phyloP scores from a whole-genome alignment of 768 basidiomycete species.

The Collybia nuda region DNA sequence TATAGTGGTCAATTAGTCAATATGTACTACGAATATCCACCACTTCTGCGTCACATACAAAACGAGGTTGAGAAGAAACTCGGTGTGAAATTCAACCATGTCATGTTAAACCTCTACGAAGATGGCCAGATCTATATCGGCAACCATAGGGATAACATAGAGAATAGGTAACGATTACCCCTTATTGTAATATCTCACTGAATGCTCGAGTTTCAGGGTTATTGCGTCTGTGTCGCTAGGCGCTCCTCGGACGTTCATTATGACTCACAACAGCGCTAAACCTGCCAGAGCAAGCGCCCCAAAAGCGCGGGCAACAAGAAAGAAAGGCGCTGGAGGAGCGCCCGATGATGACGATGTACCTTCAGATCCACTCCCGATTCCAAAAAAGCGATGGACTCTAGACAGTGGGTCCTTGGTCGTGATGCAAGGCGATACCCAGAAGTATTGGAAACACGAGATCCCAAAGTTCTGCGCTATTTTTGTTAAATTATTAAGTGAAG shows the following conservation, averaged over 20 bases:
- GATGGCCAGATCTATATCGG: slow-evolving; percentile 29
- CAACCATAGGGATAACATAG: slow-evolving; percentile 27
- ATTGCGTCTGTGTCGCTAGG: slow-evolving; percentile 30
- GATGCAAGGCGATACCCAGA: slow-evolving; percentile 31
- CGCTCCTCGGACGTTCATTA: slow-evolving; percentile 26
- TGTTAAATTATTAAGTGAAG: too few species aligned
- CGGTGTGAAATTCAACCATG: slow-evolving; percentile 29
- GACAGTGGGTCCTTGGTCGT: slow-evolving; percentile 25
- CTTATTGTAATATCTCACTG: background rate
- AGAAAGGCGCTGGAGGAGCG: background rate
- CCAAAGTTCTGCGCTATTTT: slow-evolving; percentile 20
- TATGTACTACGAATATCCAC: slow-evolving; percentile 27
- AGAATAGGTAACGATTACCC: slow-evolving; percentile 19
- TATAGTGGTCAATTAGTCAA: slow-evolving; percentile 29
- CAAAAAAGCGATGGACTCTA: slow-evolving; percentile 22
- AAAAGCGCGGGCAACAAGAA: background rate
- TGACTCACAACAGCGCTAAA: slow-evolving; percentile 20
- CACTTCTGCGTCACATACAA: slow-evolving; percentile 25
- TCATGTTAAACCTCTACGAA: slow-evolving; percentile 29
- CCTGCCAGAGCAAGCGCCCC: slow-evolving; percentile 4
- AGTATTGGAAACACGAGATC: slow-evolving; percentile 31
- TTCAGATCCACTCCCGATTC: background rate
- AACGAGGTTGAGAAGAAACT: slow-evolving; percentile 24
- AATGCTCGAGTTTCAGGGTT: slow-evolving; percentile 15
- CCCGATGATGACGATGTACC: background rate